Evolutionary conservation across 2,329 filamentous ascomycete species (phyloP).

Genomic region (Ophioceras dolichostomum): DNA sequence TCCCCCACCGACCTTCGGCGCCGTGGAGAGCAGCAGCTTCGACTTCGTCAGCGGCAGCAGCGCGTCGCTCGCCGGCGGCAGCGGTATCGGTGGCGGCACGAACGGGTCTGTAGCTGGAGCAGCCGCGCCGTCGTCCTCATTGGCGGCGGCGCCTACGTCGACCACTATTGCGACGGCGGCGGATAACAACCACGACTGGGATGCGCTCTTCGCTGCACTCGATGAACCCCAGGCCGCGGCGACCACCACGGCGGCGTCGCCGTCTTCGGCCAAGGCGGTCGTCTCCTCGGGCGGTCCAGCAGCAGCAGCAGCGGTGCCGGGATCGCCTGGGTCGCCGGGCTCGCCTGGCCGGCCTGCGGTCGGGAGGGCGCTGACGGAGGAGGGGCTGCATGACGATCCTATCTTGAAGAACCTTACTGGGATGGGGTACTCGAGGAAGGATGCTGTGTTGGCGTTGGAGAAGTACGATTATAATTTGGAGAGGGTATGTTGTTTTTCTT

Average conservation of each 20-base stretch:
- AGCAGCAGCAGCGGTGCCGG: constrained; percentile 8
- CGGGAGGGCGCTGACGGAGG: constrained; percentile 59
- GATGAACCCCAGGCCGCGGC: constrained; percentile 40
- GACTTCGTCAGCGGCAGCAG: constrained; percentile 35
- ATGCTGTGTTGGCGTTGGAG: constrained; percentile 71
- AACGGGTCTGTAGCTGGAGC: constrained; percentile 18
- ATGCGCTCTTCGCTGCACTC: constrained; percentile 78
- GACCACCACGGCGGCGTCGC: constrained; percentile 16
- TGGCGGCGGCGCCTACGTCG: constrained; percentile 7
- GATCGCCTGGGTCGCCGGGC: neutral
- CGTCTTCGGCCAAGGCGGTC: too few species aligned
- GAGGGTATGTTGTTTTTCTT: constrained; percentile 49
- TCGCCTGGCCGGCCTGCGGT: constrained; percentile 12
- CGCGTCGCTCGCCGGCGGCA: constrained; percentile 17
- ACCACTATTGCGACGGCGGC: constrained; percentile 8
- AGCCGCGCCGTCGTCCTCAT: constrained; percentile 21
- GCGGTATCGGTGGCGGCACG: constrained; percentile 20
- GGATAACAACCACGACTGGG: constrained; percentile 76
- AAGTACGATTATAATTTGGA: constrained; percentile 95
- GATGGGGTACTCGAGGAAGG: constrained; percentile 73
- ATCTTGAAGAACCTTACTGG: constrained; percentile 79
- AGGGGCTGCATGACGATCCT: constrained; percentile 77
- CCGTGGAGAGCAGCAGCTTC: constrained; percentile 45
- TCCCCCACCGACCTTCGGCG: constrained; percentile 30
- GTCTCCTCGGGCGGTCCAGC: too few species aligned